Conservation (phyloP, 1,284 basidiomycete genomes). For the Marasmius sp. region DNA sequence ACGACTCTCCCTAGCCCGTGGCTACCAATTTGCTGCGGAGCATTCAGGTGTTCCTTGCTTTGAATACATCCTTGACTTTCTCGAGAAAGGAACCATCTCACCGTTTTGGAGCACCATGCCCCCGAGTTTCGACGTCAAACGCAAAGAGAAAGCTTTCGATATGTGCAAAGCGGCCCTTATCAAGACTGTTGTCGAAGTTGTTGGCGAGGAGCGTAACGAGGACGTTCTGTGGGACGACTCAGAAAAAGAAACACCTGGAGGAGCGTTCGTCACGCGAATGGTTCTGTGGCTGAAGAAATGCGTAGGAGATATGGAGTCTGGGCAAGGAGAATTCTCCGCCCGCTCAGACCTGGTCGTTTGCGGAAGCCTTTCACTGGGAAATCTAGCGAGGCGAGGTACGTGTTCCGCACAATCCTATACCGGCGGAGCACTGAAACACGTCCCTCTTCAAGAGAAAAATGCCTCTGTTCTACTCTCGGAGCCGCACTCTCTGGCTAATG, state of each 20-base stretch:
- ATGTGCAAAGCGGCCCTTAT: conserved; percentile 83
- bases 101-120: conserved; percentile 54
- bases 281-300: conserved; percentile 73
- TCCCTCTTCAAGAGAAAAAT: conserved; percentile 52
- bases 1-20: conserved; percentile 69
- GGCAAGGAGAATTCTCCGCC: conserved; percentile 23
- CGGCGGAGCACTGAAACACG: conserved; percentile 2
- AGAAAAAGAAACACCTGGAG: conserved; percentile 57
- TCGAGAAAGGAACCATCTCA: conserved; percentile 68
- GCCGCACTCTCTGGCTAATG: conserved; percentile 50
- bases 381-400: conserved; percentile 76
- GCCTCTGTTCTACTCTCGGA: conserved; percentile 59
- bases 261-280: conserved; percentile 73
- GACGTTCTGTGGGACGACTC: conserved; percentile 71
- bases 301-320: conserved; percentile 33
- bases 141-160: conserved; percentile 71
- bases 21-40: conserved; percentile 56
- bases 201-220: conserved; percentile 79
- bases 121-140: conserved; percentile 42
- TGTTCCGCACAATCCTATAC: neutral
- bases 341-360: conserved; percentile 83
- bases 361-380: conserved; percentile 80
- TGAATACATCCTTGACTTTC: conserved; percentile 64
- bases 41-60: conserved; percentile 61
- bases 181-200: conserved; percentile 81